Percentiles rank a stretch among this genome's conserved stretches.
Evolutionary conservation across 2,329 filamentous ascomycete genomes (phyloP).

Genomic region (Penicillium sp.): DNA sequence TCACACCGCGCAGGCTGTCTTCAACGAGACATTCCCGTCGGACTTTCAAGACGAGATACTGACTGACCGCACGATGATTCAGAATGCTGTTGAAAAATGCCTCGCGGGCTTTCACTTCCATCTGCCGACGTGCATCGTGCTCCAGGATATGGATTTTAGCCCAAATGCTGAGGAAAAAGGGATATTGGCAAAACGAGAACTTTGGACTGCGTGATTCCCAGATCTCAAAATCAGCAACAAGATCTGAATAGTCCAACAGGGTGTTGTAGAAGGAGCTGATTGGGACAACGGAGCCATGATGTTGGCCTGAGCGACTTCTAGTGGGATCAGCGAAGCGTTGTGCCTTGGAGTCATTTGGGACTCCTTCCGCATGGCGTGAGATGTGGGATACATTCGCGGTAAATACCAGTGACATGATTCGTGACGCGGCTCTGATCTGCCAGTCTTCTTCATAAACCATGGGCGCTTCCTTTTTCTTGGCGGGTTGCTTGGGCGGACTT

Average conservation of each 20-base stretch:
- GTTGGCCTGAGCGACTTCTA: constrained; percentile 41
- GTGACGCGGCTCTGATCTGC: constrained; percentile 77
- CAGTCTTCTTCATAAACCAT: constrained; percentile 74
- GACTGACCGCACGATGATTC: constrained; percentile 64
- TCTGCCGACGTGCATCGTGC: constrained; percentile 79
- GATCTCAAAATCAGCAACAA: constrained; percentile 76
- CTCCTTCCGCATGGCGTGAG: constrained; percentile 35
- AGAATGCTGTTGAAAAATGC: constrained; percentile 88
- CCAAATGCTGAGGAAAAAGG: constrained; percentile 85
- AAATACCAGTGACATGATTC: constrained; percentile 74
- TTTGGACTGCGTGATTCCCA: constrained; percentile 72
- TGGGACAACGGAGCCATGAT: constrained; percentile 62
- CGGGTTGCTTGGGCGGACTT: constrained; percentile 47
- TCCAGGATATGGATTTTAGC: constrained; percentile 88
- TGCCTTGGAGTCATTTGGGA: constrained; percentile 24
- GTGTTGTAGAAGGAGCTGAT: constrained; percentile 85
- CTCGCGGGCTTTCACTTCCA: constrained; percentile 80
- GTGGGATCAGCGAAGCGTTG: constrained; percentile 37
- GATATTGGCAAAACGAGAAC: constrained; percentile 88
- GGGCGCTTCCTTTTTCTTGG: constrained; percentile 47
- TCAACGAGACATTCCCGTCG: constrained; percentile 81
- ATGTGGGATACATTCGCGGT: constrained; percentile 63
- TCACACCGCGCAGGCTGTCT: constrained; percentile 77
- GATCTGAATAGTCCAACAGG: constrained; percentile 76
- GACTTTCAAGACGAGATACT: constrained; percentile 71